Evolutionary conservation across 2,329 filamentous ascomycete species (phyloP).

Genomic region (Fusarium sarcochroum): DNA sequence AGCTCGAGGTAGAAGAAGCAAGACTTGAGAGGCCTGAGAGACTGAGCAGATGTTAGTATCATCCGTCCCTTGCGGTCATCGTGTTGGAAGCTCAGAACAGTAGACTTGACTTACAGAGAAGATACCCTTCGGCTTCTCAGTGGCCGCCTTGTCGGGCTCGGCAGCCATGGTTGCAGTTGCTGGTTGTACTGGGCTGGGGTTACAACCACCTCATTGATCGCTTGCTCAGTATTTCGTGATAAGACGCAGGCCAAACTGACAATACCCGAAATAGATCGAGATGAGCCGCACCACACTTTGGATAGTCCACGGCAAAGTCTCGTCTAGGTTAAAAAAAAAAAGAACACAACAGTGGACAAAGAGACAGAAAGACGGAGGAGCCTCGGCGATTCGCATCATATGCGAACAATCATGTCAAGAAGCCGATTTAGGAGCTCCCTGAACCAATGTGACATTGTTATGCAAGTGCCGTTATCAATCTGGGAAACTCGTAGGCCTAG

Average conservation of each 20-base stretch:
- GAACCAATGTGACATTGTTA: background rate
- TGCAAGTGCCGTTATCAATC: constrained; percentile 2
- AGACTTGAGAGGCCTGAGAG: constrained; percentile 25
- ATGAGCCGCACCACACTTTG: background rate
- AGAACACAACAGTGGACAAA: constrained; percentile 1
- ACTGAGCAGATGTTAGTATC: background rate
- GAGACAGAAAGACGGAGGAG: background rate
- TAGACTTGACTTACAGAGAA: constrained; percentile 29
- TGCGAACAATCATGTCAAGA: background rate
- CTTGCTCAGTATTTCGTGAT: background rate
- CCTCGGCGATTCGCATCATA: constrained; percentile 1
- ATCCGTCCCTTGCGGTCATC: background rate
- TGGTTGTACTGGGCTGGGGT: background rate
- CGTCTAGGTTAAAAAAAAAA: background rate
- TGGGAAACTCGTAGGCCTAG: background rate
- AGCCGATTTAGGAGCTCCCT: constrained; percentile 35
- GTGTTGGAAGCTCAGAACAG: background rate
- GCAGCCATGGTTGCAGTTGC: constrained; percentile 28
- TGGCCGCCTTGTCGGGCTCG: constrained; percentile 22
- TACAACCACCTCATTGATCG: background rate
- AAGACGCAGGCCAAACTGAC: background rate
- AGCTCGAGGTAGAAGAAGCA: constrained; percentile 57
- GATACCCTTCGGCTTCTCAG: constrained; percentile 22
- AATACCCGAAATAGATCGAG: background rate
- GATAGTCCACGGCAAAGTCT: background rate